Base-by-base conservation (phyloP, 345 rosid species). In the Orychophragmus violaceus region DNA sequence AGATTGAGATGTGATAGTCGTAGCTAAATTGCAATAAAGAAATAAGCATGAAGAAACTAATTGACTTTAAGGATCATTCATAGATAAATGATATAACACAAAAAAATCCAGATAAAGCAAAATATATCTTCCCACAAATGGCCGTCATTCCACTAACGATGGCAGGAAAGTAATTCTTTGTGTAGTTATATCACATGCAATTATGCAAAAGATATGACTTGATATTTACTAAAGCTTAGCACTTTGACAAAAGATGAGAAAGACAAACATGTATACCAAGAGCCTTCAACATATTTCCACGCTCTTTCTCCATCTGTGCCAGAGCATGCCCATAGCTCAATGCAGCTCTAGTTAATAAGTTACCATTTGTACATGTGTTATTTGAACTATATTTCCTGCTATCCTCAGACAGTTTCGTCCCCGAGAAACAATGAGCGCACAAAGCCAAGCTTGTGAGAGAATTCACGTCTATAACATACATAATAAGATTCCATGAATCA, bases 271-370 rank as follows among this genome's bases (percentile, higher is more conserved):
- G 97, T 33, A 93, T 89, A 45, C 96, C 93, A 29, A 92, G 81
- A 68, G 95, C 90, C 79, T 92, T 92, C 84, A 87, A 80, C 74
- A 92, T 70, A 76, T 82, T 82, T 52, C 89, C 97, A 28, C 82
- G 89, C 66, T 92, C 97, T 83, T 89, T 89, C 81, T 92, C 98
- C 87, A 92, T 86, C 63, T 86, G 91, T 71, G 95, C 88, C 48
- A 90, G 84, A 71, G 97, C 93, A 48, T 78, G 82, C 24, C 87
- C 88, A 50, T 72, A 86, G 74, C 62, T 78, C 51, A 82, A 5
- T 19, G 98, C 84, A 68, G 98, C 96, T 76, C 78, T 84, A 54
- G 85, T 78, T 72, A 92, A 77, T 24, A 88, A 80, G 30, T 70
- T 85, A 57, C 98, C 97, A 68, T 89, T 87, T 0, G 98, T 92